A percentile compares a stretch with the other conserved stretches of the same genome.
Conservation (phyloP, 352 stramenopile genomes). For the Phytophthora sp. region DNA sequence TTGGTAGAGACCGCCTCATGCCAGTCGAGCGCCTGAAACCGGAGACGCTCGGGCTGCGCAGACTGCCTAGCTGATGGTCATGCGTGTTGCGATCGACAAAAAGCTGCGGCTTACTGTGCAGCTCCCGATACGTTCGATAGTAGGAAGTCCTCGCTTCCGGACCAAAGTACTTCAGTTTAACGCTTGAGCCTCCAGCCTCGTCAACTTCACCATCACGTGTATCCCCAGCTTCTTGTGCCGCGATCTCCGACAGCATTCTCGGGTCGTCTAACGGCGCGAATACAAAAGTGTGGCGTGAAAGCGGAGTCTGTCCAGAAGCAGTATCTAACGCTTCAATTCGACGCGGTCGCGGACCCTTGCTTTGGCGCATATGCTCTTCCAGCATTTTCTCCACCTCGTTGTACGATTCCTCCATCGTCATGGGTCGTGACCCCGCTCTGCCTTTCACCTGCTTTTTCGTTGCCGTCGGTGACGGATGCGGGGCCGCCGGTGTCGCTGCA, state of each 20-base stretch:
- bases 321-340: constrained; percentile 19
- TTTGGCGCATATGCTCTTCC: constrained; percentile 38
- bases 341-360: constrained; percentile 19
- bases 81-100: constrained; percentile 43
- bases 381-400: constrained; percentile 61
- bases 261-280: constrained; percentile 52
- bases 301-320: constrained; percentile 3
- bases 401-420: constrained; percentile 51
- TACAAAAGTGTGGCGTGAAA: constrained; percentile 29
- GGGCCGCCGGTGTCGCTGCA: neutral
- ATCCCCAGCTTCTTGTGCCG: constrained; percentile 19
- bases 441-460: constrained; percentile 3
- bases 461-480: neutral
- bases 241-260: constrained; percentile 37
- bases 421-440: neutral
- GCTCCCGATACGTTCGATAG: constrained; percentile 63
- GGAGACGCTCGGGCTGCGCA: constrained; percentile 20
- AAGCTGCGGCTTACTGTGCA: constrained; percentile 64
- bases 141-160: constrained; percentile 43
- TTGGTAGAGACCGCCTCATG: constrained; percentile 14
- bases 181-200: neutral
- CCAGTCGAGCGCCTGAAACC: constrained; percentile 1
- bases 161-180: constrained; percentile 58
- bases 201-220: constrained; percentile 24
- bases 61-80: constrained; percentile 13